phyloP scores from a whole-genome alignment of 441 rosid species.

The Erodium chrysanthum region DNA sequence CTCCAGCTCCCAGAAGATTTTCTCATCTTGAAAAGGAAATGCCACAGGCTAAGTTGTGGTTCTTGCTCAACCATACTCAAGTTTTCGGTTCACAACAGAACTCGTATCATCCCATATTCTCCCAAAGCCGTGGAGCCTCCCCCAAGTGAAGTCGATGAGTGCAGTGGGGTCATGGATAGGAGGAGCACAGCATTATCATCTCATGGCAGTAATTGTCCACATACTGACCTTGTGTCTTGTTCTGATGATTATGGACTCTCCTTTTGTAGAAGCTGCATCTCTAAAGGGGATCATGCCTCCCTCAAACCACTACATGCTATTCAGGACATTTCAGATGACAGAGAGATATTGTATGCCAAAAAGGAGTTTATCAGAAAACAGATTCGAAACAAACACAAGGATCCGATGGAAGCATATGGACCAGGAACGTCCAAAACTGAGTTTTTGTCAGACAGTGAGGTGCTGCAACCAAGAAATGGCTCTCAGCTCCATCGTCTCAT shows the following conservation, averaged over 20 bases:
- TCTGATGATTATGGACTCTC: slow-evolving; percentile 24
- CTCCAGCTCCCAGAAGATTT: slow-evolving; percentile 74
- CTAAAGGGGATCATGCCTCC: slow-evolving; percentile 24
- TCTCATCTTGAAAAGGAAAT: slow-evolving; percentile 39
- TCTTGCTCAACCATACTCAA: slow-evolving; percentile 56
- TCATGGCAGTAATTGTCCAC: slow-evolving; percentile 26
- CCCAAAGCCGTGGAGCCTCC: slow-evolving; percentile 27
- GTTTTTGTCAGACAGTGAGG: slow-evolving; percentile 35
- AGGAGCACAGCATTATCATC: slow-evolving; percentile 29
- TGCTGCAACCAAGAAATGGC: slow-evolving; percentile 30
- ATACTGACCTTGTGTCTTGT: slow-evolving; percentile 29
- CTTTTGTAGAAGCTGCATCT: slow-evolving; percentile 30
- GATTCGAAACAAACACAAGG: slow-evolving; percentile 23
- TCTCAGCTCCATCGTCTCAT: slow-evolving; percentile 73
- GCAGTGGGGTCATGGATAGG: slow-evolving; percentile 18
- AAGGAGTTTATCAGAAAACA: slow-evolving; percentile 21
- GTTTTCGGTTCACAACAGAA: slow-evolving; percentile 40
- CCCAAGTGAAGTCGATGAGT: slow-evolving; percentile 34
- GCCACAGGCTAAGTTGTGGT: slow-evolving; percentile 65
- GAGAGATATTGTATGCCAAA: slow-evolving; percentile 19
- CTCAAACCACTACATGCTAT: slow-evolving; percentile 16
- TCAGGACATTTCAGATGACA: slow-evolving; percentile 17
- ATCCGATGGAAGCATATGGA: slow-evolving; percentile 10
- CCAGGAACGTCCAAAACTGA: slow-evolving; percentile 21
- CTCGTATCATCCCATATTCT: slow-evolving; percentile 39